These are phyloP conservation scores for Hansenula anomala DNA, from an alignment of 1,139 yeast species.

Conservation along the genomic window DNA sequence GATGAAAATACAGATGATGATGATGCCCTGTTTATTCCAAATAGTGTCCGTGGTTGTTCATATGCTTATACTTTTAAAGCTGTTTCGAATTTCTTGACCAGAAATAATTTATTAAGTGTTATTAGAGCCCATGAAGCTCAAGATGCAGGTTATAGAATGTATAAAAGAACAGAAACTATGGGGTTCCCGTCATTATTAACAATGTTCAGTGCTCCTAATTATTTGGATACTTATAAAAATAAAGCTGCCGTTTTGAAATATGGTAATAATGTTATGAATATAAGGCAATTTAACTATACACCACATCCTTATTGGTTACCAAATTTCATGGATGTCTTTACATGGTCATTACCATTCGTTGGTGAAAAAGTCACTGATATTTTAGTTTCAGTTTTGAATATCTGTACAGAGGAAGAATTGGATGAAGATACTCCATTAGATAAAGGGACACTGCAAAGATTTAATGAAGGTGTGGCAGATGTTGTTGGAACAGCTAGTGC, in stretches of 20 bases:
- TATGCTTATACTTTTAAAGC: slow-evolving; percentile 87
- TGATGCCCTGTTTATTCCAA: slow-evolving; percentile 48
- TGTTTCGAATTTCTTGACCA: slow-evolving; percentile 72
- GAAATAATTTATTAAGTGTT: slow-evolving; percentile 74
- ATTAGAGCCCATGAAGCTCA: slow-evolving; percentile 98
- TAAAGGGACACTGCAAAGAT: slow-evolving; percentile 8
- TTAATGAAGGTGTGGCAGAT: neutral
- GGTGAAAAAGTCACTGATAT: slow-evolving; percentile 96
- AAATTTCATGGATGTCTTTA: slow-evolving; percentile 94
- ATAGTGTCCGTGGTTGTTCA: slow-evolving; percentile 88
- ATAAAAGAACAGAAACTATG: slow-evolving; percentile 76
- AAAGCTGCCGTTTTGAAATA: slow-evolving; percentile 94
- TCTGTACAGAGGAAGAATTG: slow-evolving; percentile 93
- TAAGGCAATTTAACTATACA: slow-evolving; percentile 86
- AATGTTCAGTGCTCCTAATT: slow-evolving; percentile 94
- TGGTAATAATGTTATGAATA: slow-evolving; percentile 90
- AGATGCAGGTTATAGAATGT: slow-evolving; percentile 95
- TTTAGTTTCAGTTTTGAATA: slow-evolving; percentile 84
- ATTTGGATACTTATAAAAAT: slow-evolving; percentile 87
- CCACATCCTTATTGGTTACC: slow-evolving; percentile 99
- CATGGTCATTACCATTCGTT: slow-evolving; percentile 97
- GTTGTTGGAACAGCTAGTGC: slow-evolving; percentile 1
- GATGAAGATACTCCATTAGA: slow-evolving; percentile 61
- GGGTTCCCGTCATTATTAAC: slow-evolving; percentile 94
- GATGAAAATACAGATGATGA: slow-evolving; percentile 59